phyloP scores from a whole-genome alignment of 305 asterid genomes.

The Fraxinus sp. region DNA sequence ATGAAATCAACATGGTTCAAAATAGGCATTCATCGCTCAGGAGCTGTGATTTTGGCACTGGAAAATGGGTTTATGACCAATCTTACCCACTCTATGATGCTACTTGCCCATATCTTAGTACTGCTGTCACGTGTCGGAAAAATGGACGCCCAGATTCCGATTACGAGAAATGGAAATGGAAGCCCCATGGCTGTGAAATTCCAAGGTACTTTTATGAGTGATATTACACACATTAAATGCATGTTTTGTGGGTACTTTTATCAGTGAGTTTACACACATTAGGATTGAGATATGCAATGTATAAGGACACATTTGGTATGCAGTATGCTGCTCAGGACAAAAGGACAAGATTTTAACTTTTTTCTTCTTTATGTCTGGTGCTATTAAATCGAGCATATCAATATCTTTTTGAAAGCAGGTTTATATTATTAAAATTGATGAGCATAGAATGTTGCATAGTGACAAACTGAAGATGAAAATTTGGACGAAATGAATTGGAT shows the following conservation, averaged over 20 bases:
- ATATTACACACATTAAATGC: neutral
- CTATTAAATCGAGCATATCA: neutral
- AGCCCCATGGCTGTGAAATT: conserved; percentile 65
- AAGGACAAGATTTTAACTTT: neutral
- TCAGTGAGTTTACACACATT: neutral
- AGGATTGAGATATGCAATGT: neutral
- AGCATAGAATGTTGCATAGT: neutral
- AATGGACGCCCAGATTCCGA: conserved; percentile 88
- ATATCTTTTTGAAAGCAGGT: neutral
- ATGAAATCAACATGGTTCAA: conserved; percentile 50
- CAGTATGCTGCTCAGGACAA: neutral
- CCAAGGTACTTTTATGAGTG: conserved; percentile 49
- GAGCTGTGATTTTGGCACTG: conserved; percentile 61
- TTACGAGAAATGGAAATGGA: conserved; percentile 86
- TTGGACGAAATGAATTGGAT: neutral
- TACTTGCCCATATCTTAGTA: conserved; percentile 70
- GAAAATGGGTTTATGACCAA: conserved; percentile 71
- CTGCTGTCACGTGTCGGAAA: conserved; percentile 62
- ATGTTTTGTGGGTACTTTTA: neutral
- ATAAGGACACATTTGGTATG: neutral
- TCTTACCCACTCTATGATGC: conserved; percentile 69
- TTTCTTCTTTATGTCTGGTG: neutral
- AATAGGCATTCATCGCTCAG: conserved; percentile 46
- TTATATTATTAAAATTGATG: neutral
- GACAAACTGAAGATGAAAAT: neutral